phyloP scores from a whole-genome alignment of 2,329 filamentous ascomycete species.

The Stachybotrys chlorohalonatus region DNA sequence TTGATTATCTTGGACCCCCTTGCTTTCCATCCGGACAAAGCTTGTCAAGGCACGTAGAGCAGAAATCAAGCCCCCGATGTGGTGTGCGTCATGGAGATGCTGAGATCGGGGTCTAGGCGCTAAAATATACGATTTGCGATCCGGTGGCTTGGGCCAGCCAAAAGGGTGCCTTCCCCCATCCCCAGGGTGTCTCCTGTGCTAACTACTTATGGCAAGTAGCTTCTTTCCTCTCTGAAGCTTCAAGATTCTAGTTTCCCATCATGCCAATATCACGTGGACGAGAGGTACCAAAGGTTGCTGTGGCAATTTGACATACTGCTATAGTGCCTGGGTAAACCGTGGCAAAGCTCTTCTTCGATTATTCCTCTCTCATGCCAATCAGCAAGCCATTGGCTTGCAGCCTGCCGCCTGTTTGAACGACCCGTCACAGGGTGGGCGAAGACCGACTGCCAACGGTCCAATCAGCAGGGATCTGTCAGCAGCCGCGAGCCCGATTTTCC shows the following conservation, averaged over 20 bases:
- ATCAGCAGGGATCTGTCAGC: constrained; percentile 3
- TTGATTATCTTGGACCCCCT: no score
- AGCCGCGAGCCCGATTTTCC: constrained; percentile 9
- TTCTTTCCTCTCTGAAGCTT: no score
- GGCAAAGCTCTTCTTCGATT: no score
- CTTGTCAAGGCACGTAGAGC: background rate
- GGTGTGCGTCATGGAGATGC: constrained; percentile 17
- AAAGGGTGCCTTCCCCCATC: background rate
- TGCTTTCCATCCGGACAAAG: no score
- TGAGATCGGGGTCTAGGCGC: constrained; percentile 16
- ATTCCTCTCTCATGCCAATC: background rate
- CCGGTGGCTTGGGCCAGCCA: constrained; percentile 4
- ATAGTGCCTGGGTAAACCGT: no score
- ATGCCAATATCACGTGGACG: no score
- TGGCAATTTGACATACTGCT: no score
- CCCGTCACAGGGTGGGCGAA: background rate
- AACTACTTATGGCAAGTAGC: no score
- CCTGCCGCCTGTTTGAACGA: background rate
- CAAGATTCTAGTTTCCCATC: no score
- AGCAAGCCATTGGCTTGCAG: background rate
- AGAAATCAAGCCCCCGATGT: constrained; percentile 15
- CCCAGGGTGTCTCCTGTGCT: no score
- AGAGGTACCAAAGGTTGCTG: no score
- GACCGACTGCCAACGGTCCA: background rate
- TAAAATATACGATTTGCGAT: constrained; percentile 2